These are phyloP conservation scores for Phlebopus sp. DNA, from an alignment of 1,284 basidiomycete genomes.

Conservation along the genomic window DNA sequence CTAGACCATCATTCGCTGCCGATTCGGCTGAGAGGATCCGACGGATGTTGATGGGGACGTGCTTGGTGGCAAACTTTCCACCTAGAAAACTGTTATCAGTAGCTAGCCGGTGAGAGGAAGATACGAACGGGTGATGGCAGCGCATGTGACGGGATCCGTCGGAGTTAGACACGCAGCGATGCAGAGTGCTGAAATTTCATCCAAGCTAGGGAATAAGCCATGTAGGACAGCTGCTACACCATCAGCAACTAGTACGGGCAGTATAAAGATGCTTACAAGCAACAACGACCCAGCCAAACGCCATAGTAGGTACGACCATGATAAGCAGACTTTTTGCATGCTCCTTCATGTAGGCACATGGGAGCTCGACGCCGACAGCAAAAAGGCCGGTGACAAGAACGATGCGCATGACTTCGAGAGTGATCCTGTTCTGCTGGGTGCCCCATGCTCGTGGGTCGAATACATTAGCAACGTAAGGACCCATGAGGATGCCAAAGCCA, in stretches of 20 bases:
- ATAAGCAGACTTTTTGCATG: slow-evolving; percentile 57
- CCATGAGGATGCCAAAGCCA: slow-evolving; percentile 68
- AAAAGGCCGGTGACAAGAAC: slow-evolving; percentile 71
- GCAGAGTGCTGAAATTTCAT: slow-evolving; percentile 74
- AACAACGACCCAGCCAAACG: slow-evolving; percentile 70
- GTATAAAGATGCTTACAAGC: slow-evolving; percentile 41
- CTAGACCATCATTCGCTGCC: slow-evolving; percentile 83
- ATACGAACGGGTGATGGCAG: slow-evolving; percentile 32
- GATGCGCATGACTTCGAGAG: slow-evolving; percentile 74
- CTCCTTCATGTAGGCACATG: slow-evolving; percentile 60
- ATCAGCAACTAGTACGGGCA: not conserved
- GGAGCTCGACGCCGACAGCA: slow-evolving; percentile 72
- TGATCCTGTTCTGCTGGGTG: slow-evolving; percentile 53
- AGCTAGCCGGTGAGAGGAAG: not conserved
- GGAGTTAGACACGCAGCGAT: slow-evolving; percentile 91
- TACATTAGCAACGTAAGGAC: slow-evolving; percentile 72
- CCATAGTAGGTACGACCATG: slow-evolving; percentile 78
- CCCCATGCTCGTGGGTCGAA: slow-evolving; percentile 85
- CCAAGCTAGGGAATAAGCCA: slow-evolving; percentile 65
- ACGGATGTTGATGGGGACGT: slow-evolving; percentile 84
- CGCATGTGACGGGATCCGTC: slow-evolving; percentile 84
- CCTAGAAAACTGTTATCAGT: slow-evolving; percentile 53
- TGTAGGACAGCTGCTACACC: slow-evolving; percentile 50
- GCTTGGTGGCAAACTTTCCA: slow-evolving; percentile 84
- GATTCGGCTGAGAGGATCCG: slow-evolving; percentile 89